Base-by-base conservation (phyloP, 768 basidiomycete genomes). In the Lactarius sp. region DNA sequence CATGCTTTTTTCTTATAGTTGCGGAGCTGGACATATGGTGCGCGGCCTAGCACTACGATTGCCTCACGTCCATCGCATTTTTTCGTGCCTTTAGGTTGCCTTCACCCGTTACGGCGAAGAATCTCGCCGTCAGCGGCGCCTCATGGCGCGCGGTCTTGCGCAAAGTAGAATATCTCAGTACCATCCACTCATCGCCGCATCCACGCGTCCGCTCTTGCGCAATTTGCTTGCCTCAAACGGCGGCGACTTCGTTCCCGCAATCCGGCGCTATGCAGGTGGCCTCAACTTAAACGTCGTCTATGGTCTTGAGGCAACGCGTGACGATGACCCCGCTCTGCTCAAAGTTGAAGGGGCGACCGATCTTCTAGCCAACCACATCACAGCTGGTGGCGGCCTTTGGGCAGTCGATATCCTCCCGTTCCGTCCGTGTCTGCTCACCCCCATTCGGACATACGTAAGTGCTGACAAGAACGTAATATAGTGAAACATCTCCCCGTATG, bases 401-500 rank as follows among this genome's bases (percentile, higher is more conserved):
- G 74, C 77, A 0, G 77, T 79, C 14, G 79, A 77, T 46, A 59
- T 76, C 49, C 71, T 81, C 62, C 76, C 76, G 46, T 68, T 58
- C 22, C 37, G 76, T 78, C 58, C 57, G 75, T 73, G 16, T 52
- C 44, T 14, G 18, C 4, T 54, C 44, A 22, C 14, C 47, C 6
- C 36, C 36, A 31, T 73, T 79, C 44, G 31, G 33, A 31, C 27
- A 50, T 37, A 18, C 31, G 3, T 31, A 18, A 44, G 6, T 18
- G 49, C 54, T 59, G 47, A 64, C n/a, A 31, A 12, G 52, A 27
- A 27, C 6, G 1, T 39, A 22, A 37, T 46, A n/a, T 27, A 73
- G 77, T 90, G 68, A 80, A 78, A 69, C 71, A 82, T 67, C 70
- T 90, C 33, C 90, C 90, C 0, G 69, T 71, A 50, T 90, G 86